Conservation (phyloP, 805 yeast species). For the Ogataea siamensis region DNA sequence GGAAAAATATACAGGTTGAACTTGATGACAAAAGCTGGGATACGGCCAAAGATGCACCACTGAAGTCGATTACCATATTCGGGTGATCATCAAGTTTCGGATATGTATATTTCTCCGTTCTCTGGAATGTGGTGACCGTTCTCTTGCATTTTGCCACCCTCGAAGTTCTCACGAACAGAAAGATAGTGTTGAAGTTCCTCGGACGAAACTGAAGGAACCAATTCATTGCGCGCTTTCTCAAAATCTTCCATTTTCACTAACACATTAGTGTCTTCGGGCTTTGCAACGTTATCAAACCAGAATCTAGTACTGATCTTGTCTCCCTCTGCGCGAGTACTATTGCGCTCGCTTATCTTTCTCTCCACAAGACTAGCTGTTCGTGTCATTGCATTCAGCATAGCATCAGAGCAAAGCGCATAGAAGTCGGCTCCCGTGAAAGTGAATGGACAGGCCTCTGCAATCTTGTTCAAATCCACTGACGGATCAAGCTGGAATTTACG, state of each 20-base stretch:
- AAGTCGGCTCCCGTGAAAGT: conserved; percentile 98
- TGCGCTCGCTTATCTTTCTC: conserved; percentile 52
- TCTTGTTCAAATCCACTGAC: conserved; percentile 52
- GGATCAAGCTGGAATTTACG: conserved; percentile 68
- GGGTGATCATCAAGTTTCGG: not conserved
- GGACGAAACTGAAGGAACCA: conserved; percentile 82
- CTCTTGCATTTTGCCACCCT: conserved; percentile 51
- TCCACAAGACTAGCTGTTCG: conserved; percentile 80
- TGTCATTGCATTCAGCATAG: conserved; percentile 96
- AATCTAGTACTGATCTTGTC: conserved; percentile 64
- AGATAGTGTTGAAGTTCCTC: conserved; percentile 85
- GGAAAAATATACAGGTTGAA: conserved; percentile 37
- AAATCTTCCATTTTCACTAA: conserved; percentile 72
- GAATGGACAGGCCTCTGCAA: conserved; percentile 76
- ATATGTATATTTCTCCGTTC: conserved; percentile 1
- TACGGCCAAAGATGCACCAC: conserved; percentile 27
- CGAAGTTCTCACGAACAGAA: conserved; percentile 76
- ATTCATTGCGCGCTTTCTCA: conserved; percentile 64
- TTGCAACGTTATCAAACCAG: conserved; percentile 88
- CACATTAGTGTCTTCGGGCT: conserved; percentile 63
- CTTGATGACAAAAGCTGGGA: conserved; percentile 38
- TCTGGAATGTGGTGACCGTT: not conserved
- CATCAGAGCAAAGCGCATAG: conserved; percentile 92
- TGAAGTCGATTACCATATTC: conserved; percentile 34
- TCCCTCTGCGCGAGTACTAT: conserved; percentile 35